Evolutionary conservation across 1,284 basidiomycete genomes (phyloP), one percentile per base, ranked within the genome.

Genomic region (Sanghuangporus sanghuang): DNA sequence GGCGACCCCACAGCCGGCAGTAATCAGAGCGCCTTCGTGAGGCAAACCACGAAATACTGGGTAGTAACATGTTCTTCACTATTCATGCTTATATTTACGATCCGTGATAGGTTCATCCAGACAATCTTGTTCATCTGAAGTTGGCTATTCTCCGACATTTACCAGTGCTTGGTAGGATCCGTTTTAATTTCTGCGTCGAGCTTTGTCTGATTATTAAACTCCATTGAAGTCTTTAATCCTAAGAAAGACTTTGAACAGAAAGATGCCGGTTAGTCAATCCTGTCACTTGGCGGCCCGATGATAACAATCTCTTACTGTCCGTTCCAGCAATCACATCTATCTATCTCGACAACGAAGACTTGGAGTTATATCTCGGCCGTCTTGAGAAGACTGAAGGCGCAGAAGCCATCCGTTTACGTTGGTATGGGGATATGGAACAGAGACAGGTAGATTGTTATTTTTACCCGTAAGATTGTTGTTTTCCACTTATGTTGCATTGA

Each of bases 31-130:
- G 97, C 96, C 0, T 99, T 99, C 71, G 95, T 98, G 9, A 81
- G 96, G 57, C 95, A 97, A 75, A 99, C 96, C 42, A 99, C 96
- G 16, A 99, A 99, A 76, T 99, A 99, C 75, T 99, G 96, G 96
- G 96, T 93, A 69, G 66, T 18, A 27, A 14, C 21, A 12, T 57
- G n/a, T 36, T 23, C 50, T 16, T 14, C n/a, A 6, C 9, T 36
- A 12, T 18, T 38, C 48, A 9, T 36, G 23, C 35, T 50, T 9
- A 21, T 21, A 27, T 27, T 23, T 57, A 11, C 6, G 16, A 12
- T 12, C 21, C 11, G n/a, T 23, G n/a, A 62, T 52, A 92, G 90
- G 89, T 96, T 0, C 95, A 97, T 73, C 91, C 90, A 8, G 95
- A 97, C 75, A 93, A 98, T 75, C 86, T 98, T 64, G 92, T 99